Percentiles rank a stretch among this genome's conserved stretches.
phyloP scores from a whole-genome alignment of 78 protist genomes.

The Dictyostelium capitatum region DNA sequence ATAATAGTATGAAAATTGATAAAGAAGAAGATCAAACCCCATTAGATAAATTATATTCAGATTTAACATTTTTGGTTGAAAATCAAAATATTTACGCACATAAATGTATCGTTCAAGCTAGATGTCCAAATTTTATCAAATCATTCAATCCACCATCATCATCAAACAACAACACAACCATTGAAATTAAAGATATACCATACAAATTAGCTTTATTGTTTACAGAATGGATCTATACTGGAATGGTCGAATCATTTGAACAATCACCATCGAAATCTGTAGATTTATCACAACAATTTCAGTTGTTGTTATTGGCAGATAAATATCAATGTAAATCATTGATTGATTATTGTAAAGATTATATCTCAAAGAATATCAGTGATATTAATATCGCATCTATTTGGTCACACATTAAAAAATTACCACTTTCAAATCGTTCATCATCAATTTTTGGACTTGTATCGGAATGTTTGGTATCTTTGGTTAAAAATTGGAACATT shows the following conservation, averaged over 20 bases:
- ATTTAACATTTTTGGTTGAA: slow-evolving; percentile 39
- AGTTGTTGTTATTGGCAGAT: slow-evolving; percentile 9
- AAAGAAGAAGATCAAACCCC: not conserved
- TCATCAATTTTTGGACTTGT: not conserved
- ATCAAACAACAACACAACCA: not conserved
- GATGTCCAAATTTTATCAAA: slow-evolving; percentile 29
- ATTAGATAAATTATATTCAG: slow-evolving; percentile 24
- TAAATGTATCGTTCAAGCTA: slow-evolving; percentile 28
- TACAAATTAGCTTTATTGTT: slow-evolving; percentile 22
- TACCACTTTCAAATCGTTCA: not conserved
- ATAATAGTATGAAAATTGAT: not conserved
- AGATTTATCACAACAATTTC: slow-evolving; percentile 13
- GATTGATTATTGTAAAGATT: not conserved
- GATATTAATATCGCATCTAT: slow-evolving; percentile 9
- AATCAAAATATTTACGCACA: slow-evolving; percentile 42
- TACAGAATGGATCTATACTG: slow-evolving; percentile 66
- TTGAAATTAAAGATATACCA: slow-evolving; percentile 50
- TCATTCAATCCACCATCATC: not conserved
- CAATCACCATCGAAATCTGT: not conserved
- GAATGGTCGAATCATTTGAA: not conserved
- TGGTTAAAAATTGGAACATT: slow-evolving; percentile 52
- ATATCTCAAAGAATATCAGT: slow-evolving; percentile 1
- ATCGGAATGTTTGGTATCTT: not conserved
- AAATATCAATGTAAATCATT: slow-evolving; percentile 24
- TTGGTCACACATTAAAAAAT: slow-evolving; percentile 42